A percentile compares a stretch with the other conserved stretches of the same genome.
Evolutionary conservation across 345 rosid genomes (phyloP).

Genomic region (Eucalyptus sp.): DNA sequence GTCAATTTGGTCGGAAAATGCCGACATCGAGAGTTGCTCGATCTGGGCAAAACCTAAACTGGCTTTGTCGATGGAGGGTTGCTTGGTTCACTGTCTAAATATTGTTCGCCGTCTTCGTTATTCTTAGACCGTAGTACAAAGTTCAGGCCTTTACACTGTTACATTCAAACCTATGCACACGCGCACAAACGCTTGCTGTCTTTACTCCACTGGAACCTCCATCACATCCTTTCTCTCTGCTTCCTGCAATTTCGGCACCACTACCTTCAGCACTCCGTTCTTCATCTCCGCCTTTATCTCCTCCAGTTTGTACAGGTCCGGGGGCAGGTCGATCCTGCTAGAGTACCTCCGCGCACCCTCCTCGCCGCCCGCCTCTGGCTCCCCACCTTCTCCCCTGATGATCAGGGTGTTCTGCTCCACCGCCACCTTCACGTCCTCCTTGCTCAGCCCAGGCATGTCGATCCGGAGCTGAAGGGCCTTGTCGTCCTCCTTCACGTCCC

Average conservation of each 20-base stretch:
- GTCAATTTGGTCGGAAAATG: neutral
- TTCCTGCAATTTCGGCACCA: slow-evolving; percentile 55
- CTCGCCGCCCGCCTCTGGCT: slow-evolving; percentile 18
- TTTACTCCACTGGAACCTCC: slow-evolving; percentile 27
- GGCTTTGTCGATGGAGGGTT: neutral
- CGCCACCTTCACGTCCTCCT: slow-evolving; percentile 19
- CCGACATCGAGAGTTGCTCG: neutral
- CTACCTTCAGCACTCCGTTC: slow-evolving; percentile 64
- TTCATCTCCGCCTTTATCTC: slow-evolving; percentile 81
- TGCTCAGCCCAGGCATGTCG: slow-evolving; percentile 36
- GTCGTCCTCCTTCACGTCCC: slow-evolving; percentile 43
- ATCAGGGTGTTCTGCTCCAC: slow-evolving; percentile 46
- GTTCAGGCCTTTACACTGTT: neutral
- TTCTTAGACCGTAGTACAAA: neutral
- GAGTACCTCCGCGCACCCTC: slow-evolving; percentile 27
- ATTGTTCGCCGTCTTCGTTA: neutral
- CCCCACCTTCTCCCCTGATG: slow-evolving; percentile 43
- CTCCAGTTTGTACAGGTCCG: slow-evolving; percentile 17
- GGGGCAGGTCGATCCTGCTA: slow-evolving; percentile 32
- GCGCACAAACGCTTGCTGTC: neutral
- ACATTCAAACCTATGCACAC: neutral
- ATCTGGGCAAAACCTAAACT: neutral
- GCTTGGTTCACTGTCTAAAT: neutral
- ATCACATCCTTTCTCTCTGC: slow-evolving; percentile 36
- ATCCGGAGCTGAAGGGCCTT: slow-evolving; percentile 4